Base-by-base conservation (phyloP, 768 basidiomycete species). In the Agaricus subrufescens region DNA sequence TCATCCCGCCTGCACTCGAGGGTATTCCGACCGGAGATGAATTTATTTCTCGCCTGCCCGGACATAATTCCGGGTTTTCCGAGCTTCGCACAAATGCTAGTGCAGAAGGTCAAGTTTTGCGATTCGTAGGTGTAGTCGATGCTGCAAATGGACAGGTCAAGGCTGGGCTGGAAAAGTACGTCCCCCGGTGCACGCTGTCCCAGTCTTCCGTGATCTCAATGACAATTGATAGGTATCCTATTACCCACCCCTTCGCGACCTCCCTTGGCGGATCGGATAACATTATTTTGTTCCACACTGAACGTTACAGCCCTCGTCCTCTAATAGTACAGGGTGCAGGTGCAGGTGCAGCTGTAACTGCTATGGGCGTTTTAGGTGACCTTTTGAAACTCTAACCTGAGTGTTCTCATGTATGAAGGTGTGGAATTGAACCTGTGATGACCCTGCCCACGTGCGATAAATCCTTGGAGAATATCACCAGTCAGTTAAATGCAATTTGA, bases 301-400 rank as follows among this genome's bases (percentile, higher is more conserved):
- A 90, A 65, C 79, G 97, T 42, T 99, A 99, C 66, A 85, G 87
- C 2, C 81, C 86, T 7, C 75, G 94, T 42, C 96, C 97, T 1
- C 75, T 99, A 54, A 91, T 98, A 58, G 80, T 99, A 34, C 96
- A 98, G 65, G 97, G 97, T 49, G 87, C 95, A 0, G 97, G 97
- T 2, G 97, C 97, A 0, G 97, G 97, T n/a, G 94, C 94, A 1
- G 94, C 89, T 26, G 96, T 98, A 12, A 99, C 97, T 31, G 97
- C 97, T 0, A 98, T 98, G 93, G 97, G 97, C 7, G 94, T 98
- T 14, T 78, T 96, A 61, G 86, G 89, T 46, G 96, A 98, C 66
- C 30, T 66, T 66, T 1, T 79, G 63, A 46, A 46, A 25, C 45
- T 46, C 25, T 44, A 44, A 44, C 25, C n/a, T 19, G 46, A 23